A percentile compares a stretch with the other conserved stretches of the same genome.
phyloP scores from a whole-genome alignment of 306 rosid species.

The Ceratonia siliqua region DNA sequence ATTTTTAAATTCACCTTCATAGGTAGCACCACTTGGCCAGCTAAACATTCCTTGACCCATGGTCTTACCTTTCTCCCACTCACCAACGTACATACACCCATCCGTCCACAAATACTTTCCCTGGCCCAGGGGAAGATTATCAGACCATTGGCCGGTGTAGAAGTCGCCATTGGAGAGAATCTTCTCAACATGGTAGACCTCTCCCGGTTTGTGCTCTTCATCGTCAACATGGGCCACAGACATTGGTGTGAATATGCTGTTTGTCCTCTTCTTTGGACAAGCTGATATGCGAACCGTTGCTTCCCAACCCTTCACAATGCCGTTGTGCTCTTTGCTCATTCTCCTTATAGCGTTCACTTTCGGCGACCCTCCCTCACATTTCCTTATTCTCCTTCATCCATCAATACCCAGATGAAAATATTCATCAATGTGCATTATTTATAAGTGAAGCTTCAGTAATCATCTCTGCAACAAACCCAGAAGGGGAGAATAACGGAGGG shows the following conservation, averaged over 20 bases:
- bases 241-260: conserved; percentile 68
- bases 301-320: conserved; percentile 68
- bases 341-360: conserved; percentile 43
- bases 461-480: conserved; percentile 42
- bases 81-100: conserved; percentile 93
- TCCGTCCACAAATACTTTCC: conserved; percentile 92
- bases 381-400: conserved; percentile 45
- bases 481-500: conserved; percentile 29
- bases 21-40: conserved; percentile 96
- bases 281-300: conserved; percentile 64
- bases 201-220: conserved; percentile 50
- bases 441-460: conserved; percentile 11
- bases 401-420: conserved; percentile 41
- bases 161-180: conserved; percentile 70
- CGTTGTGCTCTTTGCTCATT: conserved; percentile 75
- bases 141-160: conserved; percentile 77
- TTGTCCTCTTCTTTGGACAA: conserved; percentile 53
- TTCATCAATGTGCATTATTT: conserved; percentile 16
- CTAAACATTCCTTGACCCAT: conserved; percentile 77
- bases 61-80: conserved; percentile 72
- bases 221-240: conserved; percentile 86
- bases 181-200: conserved; percentile 55
- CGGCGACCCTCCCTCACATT: not conserved
- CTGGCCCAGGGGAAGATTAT: conserved; percentile 61
- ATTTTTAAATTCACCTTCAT: conserved; percentile 83